Evolutionary conservation across 1,284 basidiomycete species (phyloP).

Genomic region (Papiliotrema nemorosa): DNA sequence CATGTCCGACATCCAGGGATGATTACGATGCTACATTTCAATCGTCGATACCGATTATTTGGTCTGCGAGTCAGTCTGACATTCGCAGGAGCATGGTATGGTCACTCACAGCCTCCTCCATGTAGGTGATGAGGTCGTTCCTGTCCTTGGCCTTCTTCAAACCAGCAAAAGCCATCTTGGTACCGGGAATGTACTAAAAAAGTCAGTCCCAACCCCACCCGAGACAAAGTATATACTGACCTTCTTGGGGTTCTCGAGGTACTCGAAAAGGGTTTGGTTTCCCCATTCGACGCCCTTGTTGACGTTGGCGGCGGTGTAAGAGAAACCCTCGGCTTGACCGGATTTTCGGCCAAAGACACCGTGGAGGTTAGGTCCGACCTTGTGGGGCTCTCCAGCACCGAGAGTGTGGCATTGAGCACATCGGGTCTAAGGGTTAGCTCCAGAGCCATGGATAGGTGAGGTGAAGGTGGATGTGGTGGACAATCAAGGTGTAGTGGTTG

Average conservation of each 20-base stretch:
- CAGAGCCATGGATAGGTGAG: background rate
- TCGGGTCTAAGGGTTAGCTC: constrained; percentile 59
- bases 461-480: too few relatives aligned
- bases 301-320: constrained; percentile 92
- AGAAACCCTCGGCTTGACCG: constrained; percentile 80
- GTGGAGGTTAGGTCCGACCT: constrained; percentile 90
- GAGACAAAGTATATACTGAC: constrained; percentile 9
- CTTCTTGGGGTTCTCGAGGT: constrained; percentile 87
- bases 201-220: background rate
- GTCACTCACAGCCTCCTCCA: constrained; percentile 37
- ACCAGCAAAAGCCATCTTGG: constrained; percentile 96
- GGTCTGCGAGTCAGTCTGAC: background rate
- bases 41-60: background rate
- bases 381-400: constrained; percentile 64
- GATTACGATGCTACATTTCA: too few relatives aligned
- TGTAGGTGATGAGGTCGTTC: constrained; percentile 64
- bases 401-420: constrained; percentile 97
- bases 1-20: too few relatives aligned
- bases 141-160: constrained; percentile 97
- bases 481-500: too few relatives aligned
- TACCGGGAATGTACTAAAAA: constrained; percentile 82
- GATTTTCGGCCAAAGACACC: constrained; percentile 85
- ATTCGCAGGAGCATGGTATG: background rate
- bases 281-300: constrained; percentile 87
- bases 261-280: constrained; percentile 45